Evolutionary conservation across 2,329 filamentous ascomycete genomes (phyloP).

Genomic region (Cercospora berteroae): DNA sequence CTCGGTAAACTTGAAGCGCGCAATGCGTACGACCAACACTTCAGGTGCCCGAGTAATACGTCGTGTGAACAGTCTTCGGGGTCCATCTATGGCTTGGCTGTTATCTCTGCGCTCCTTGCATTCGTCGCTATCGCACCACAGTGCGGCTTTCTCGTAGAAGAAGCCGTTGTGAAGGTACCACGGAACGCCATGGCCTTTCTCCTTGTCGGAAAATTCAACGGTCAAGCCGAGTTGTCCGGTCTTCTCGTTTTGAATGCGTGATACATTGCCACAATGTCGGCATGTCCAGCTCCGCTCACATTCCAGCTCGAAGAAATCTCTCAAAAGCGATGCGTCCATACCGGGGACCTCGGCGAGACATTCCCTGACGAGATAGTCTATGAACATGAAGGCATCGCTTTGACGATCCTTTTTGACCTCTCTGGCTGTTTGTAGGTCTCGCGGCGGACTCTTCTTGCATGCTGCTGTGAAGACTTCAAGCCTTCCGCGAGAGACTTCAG

Average conservation of each 20-base stretch:
- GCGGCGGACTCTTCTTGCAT: neutral
- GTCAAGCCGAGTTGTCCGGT: neutral
- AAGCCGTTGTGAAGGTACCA: neutral
- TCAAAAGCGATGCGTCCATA: neutral
- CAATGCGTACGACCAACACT: neutral
- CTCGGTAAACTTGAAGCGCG: neutral
- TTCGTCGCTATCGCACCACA: neutral
- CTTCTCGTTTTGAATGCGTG: neutral
- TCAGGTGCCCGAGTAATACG: neutral
- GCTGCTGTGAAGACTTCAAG: neutral
- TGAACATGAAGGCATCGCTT: conserved; percentile 9
- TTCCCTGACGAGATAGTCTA: conserved; percentile 7
- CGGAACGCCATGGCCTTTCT: neutral
- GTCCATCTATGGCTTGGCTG: neutral
- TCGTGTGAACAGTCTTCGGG: neutral
- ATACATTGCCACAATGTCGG: neutral
- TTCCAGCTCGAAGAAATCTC: neutral
- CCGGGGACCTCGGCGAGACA: neutral
- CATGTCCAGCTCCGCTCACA: neutral
- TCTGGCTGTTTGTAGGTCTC: neutral
- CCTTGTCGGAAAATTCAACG: neutral
- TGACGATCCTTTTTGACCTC: neutral
- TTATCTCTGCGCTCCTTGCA: neutral
- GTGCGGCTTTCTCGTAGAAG: neutral
- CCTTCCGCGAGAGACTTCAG: neutral